Conservation (phyloP, 768 basidiomycete genomes). For the Leccinum olivaceopallidum region DNA sequence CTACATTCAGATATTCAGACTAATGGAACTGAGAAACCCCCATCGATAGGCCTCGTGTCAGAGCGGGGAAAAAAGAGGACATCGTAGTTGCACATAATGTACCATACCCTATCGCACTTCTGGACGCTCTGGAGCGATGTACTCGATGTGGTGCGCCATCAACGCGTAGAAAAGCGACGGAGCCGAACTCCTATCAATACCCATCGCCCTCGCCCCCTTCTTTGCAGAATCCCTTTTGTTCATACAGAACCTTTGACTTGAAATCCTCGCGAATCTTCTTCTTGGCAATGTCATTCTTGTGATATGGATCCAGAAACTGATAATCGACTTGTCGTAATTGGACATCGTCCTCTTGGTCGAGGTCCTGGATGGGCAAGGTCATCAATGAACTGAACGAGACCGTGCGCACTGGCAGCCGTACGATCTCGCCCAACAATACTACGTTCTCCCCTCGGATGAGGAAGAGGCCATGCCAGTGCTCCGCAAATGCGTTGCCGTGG, state of each 20-base stretch:
- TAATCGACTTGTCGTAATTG: conserved; percentile 77
- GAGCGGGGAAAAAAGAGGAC: conserved; percentile 64
- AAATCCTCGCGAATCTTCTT: conserved; percentile 81
- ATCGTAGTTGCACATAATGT: conserved; percentile 31
- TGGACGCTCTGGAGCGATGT: conserved; percentile 15
- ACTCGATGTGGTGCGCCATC: conserved; percentile 17
- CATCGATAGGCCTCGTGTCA: conserved; percentile 39
- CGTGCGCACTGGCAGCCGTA: conserved; percentile 42
- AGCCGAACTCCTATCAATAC: conserved; percentile 49
- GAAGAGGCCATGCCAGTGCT: conserved; percentile 86
- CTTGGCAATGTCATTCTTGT: conserved; percentile 68
- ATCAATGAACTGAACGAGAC: conserved; percentile 8
- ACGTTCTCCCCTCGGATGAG: conserved; percentile 99
- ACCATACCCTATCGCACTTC: conserved; percentile 25
- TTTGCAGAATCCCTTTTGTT: conserved; percentile 88
- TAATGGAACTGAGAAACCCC: conserved; percentile 47
- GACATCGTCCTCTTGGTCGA: conserved; percentile 89
- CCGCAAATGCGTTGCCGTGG: conserved; percentile 84
- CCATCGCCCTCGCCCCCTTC: conserved; percentile 97
- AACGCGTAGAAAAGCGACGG: conserved; percentile 13
- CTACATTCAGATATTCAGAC: conserved; percentile 37
- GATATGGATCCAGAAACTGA: conserved; percentile 64
- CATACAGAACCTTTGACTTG: conserved; percentile 80
- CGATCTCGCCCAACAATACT: conserved; percentile 94
- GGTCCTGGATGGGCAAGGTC: conserved; percentile 55